phyloP scores from a whole-genome alignment of 331 rosid genomes.

The Erythrophleum ivorense region DNA sequence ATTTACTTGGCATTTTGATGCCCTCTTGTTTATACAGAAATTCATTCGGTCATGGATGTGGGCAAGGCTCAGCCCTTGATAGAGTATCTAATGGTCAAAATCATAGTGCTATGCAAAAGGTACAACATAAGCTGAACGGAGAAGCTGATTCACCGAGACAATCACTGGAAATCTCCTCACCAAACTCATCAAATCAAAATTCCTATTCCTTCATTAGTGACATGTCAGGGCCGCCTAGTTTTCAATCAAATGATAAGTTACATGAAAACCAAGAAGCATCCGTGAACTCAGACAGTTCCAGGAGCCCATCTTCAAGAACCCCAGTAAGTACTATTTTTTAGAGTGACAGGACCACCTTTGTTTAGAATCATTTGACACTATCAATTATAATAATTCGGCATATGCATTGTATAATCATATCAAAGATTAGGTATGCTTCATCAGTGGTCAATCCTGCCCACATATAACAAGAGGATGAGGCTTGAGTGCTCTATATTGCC shows the following conservation, averaged over 20 bases:
- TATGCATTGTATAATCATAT: slow-evolving; percentile 4
- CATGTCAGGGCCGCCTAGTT: slow-evolving; percentile 15
- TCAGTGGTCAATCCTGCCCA: slow-evolving; percentile 17
- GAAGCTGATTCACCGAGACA: slow-evolving; percentile 43
- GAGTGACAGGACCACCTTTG: not conserved
- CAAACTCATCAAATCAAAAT: slow-evolving; percentile 37
- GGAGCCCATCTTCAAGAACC: slow-evolving; percentile 33
- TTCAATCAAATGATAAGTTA: slow-evolving; percentile 39
- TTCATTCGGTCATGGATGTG: slow-evolving; percentile 20
- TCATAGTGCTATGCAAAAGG: slow-evolving; percentile 18
- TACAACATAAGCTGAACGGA: slow-evolving; percentile 3
- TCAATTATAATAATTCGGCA: not conserved
- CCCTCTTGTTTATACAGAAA: slow-evolving; percentile 41
- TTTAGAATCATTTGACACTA: slow-evolving; percentile 19
- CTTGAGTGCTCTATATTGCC: not conserved
- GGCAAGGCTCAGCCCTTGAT: slow-evolving; percentile 27
- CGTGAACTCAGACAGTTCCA: slow-evolving; percentile 32
- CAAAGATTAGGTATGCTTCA: slow-evolving; percentile 8
- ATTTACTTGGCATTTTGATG: slow-evolving; percentile 26
- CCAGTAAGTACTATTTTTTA: slow-evolving; percentile 52
- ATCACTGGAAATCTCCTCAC: slow-evolving; percentile 29
- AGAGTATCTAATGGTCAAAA: slow-evolving; percentile 33
- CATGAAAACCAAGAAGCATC: slow-evolving; percentile 41
- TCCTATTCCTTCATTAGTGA: slow-evolving; percentile 35
- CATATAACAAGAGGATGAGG: not conserved